phyloP scores from a whole-genome alignment of 2,329 filamentous ascomycete genomes.

The Fusarium marasasianum region DNA sequence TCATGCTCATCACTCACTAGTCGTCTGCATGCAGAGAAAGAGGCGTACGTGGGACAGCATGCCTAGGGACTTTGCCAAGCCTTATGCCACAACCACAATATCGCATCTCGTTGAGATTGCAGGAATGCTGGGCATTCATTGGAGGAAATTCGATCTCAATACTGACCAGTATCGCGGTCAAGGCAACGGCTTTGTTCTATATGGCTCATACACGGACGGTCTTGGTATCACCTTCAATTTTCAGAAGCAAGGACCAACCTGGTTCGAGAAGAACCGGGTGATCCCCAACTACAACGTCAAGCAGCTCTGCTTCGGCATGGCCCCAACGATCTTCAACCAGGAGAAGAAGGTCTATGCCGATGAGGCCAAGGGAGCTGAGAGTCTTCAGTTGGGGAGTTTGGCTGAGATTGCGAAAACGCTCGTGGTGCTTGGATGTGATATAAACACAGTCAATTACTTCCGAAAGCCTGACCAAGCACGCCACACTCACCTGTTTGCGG shows the following conservation, averaged over 20 bases:
- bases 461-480: slow-evolving; percentile 29
- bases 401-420: slow-evolving; percentile 50
- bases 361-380: slow-evolving; percentile 30
- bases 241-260: slow-evolving; percentile 48
- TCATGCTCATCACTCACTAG: slow-evolving; percentile 19
- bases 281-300: slow-evolving; percentile 51
- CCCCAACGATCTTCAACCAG: slow-evolving; percentile 50
- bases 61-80: slow-evolving; percentile 37
- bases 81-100: slow-evolving; percentile 50
- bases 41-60: slow-evolving; percentile 36
- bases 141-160: slow-evolving; percentile 52
- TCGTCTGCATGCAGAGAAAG: slow-evolving; percentile 38
- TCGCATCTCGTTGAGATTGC: slow-evolving; percentile 50
- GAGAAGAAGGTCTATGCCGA: slow-evolving; percentile 37
- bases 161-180: slow-evolving; percentile 50
- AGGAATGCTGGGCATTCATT: slow-evolving; percentile 51
- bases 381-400: slow-evolving; percentile 47
- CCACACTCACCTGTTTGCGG: slow-evolving; percentile 28
- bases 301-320: slow-evolving; percentile 52
- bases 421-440: slow-evolving; percentile 51
- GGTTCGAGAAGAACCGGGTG: slow-evolving; percentile 49
- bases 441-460: slow-evolving; percentile 47
- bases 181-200: slow-evolving; percentile 49
- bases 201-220: slow-evolving; percentile 44
- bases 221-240: slow-evolving; percentile 54